Evolutionary conservation across 2,329 filamentous ascomycete genomes (phyloP), one percentile per base, ranked within the genome.

Genomic region (Trichoderma hamatum): DNA sequence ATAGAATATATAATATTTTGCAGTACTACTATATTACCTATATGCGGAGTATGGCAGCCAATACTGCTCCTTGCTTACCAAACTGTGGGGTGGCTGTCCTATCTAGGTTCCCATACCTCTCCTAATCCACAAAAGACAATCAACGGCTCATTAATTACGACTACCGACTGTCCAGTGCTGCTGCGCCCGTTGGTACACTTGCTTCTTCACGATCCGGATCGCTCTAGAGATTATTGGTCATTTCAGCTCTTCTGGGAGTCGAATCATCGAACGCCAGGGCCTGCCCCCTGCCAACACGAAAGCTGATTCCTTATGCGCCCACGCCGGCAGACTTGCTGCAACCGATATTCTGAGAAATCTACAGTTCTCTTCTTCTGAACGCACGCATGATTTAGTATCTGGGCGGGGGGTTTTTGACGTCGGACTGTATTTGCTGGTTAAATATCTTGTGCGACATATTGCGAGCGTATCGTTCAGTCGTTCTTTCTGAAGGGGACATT

Each of bases 21-120:
- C n/a, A n/a, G 34, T 14, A 36, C 7, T 36, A 60, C 19, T 34
- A 59, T 36, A 26, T n/a, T n/a, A 9, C 13, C 28, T n/a, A 55
- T 28, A n/a, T 55, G n/a, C 16, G 11, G 24, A 34, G 32, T 24
- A 24, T 10, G 28, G 39, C 6, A 43, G 3, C 39, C 39, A 43
- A 43, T 60, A 43, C 32, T 30, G 9, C n/a, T 32, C 32, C 36
- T n/a, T 66, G 52, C 24, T 66, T 66, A 58, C 46, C 34, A 66
- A 66, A 28, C 30, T 66, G 52, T 66, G 52, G 52, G 49, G 52
- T 28, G 36, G 19, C n/a, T 66, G 9, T 30, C 26, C 30, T 24
- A 14, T 32, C 36, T 67, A 67, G 54, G 54, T 51, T 61, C 54
- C 51, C 30, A 67, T 63, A 63, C 60, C 51, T 65, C 62, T 65